Evolutionary conservation across 2,329 filamentous ascomycete genomes (phyloP), one percentile per base, ranked within the genome.

Genomic region (Helminthosporium solani): DNA sequence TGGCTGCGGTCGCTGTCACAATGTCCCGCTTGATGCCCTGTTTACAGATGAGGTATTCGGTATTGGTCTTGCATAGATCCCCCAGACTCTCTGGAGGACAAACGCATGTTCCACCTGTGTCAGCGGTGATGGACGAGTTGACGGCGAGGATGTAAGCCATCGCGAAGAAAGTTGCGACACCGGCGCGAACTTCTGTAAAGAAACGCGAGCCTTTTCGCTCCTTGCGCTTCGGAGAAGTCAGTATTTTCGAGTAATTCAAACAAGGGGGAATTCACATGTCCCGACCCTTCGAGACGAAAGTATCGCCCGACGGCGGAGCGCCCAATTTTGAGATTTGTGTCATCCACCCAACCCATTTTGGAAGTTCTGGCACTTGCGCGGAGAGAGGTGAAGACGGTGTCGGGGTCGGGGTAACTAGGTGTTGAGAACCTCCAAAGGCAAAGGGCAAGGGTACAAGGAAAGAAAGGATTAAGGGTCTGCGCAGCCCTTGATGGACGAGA

Each of bases 1-100:
- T 91, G 44, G 89, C 89, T 35, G 90, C 88, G 3, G 90, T 95
- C 9, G 86, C 89, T 6, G 90, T 95, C 44, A 95, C 86, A 31
- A 91, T 73, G 64, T 95, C 90, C 25, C 88, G 83, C 69, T 87
- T 86, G 64, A 92, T 75, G 40, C 74, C 72, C 56, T 75, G 70
- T 31, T 74, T 70, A 65, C 87, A 90, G n/a, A 85, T 70, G 51
- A 78, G 64, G 57, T 90, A 90, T 18, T 79, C 79, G 3, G 74
- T 61, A 63, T 87, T 76, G 36, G 54, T 68, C 7, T 68, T 66
- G 67, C 84, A 87, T 25, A 77, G 64, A 57, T 83, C 79, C 2
- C 64, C 52, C 44, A 50, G 50, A 28, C 72, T 74, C 36, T 19
- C 71, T 19, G 61, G 58, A 16, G 79, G 78, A 66, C 88, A 94